Base-by-base conservation (phyloP, 352 stramenopile genomes). In the Globisporangium irregulare region DNA sequence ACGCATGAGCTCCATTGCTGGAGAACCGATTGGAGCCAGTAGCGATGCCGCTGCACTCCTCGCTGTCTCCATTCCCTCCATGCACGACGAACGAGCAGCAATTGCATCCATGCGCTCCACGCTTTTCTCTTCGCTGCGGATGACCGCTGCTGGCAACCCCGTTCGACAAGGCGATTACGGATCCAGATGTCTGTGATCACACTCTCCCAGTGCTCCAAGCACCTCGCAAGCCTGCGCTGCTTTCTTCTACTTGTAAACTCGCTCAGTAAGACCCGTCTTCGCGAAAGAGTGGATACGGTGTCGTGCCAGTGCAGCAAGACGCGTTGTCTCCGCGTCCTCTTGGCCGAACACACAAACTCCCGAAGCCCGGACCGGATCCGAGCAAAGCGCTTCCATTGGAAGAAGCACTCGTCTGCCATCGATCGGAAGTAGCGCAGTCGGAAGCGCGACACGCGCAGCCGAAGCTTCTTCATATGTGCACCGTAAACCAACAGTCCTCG, bases 161-260 rank as follows among this genome's bases (percentile, higher is more conserved):
- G 41, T 2, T 64, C 61, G 2, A 82, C n/a, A 14, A 87, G 66
- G 8, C 76, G 66, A 3, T 67, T 53, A 1, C 73, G 56, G 46
- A 82, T 67, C 76, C 79, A 87, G 46, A 32, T 57, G 29, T 87
- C 79, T 8, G 77, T 87, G 48, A 69, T 73, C n/a, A 84, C 79
- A 32, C 75, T 84, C 62, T 87, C 79, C 79, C 79, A 87, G 54
- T 84, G 79, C 24, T 51, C 68, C 29, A 87, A 76, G 58, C 67
- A 76, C 10, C 18, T 7, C 0, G 46, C 0, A 14, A 84, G 66
- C 0, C 68, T 29, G 3, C 67, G 67, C 5, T 24, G 24, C 5
- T 55, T 68, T 8, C 66, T 71, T 2, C 62, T 61, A 4, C n/a
- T 25, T 25, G 58, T 50, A 2, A 75, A 73, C 3, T 62, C 29